Evolutionary conservation across 495 filamentous ascomycete genomes (phyloP).

Genomic region (Eremomyces bilateralis): DNA sequence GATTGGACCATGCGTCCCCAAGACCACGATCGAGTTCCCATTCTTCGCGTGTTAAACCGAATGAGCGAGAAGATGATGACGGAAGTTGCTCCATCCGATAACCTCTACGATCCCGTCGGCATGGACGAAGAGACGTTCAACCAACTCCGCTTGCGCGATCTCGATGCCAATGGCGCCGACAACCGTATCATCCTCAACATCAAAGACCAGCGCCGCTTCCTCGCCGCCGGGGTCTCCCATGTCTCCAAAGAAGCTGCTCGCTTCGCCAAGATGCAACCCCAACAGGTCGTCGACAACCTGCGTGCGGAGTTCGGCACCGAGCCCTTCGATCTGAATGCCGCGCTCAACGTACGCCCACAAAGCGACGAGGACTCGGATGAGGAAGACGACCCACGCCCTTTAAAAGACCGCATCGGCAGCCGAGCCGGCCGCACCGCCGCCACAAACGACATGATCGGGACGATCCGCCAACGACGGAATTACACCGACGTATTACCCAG

Average conservation of each 20-base stretch:
- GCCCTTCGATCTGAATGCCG: constrained; percentile 32
- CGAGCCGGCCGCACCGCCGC: constrained; percentile 31
- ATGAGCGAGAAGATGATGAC: constrained; percentile 81
- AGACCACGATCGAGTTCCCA: constrained; percentile 42
- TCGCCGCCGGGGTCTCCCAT: constrained; percentile 29
- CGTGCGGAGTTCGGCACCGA: constrained; percentile 16
- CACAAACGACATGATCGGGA: constrained; percentile 33
- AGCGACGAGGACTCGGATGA: constrained; percentile 35
- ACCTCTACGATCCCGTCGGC: constrained; percentile 38
- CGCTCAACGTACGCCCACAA: constrained; percentile 41
- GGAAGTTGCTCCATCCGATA: constrained; percentile 59
- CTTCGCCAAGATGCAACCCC: constrained; percentile 32
- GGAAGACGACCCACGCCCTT: too few relatives aligned
- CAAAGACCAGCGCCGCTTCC: constrained; percentile 63
- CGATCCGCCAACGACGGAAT: constrained; percentile 29
- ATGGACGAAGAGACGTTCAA: constrained; percentile 56
- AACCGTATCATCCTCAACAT: constrained; percentile 66
- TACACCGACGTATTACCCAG: constrained; percentile 29
- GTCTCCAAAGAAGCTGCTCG: constrained; percentile 32
- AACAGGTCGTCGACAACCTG: neutral
- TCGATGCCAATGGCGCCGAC: constrained; percentile 50
- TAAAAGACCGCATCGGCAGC: constrained; percentile 33
- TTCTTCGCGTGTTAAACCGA: constrained; percentile 66
- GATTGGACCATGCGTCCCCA: constrained; percentile 72
- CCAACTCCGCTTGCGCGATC: constrained; percentile 58